Evolutionary conservation across 768 basidiomycete species (phyloP), one percentile per base, ranked within the genome.

Genomic region (Suillus discolor): DNA sequence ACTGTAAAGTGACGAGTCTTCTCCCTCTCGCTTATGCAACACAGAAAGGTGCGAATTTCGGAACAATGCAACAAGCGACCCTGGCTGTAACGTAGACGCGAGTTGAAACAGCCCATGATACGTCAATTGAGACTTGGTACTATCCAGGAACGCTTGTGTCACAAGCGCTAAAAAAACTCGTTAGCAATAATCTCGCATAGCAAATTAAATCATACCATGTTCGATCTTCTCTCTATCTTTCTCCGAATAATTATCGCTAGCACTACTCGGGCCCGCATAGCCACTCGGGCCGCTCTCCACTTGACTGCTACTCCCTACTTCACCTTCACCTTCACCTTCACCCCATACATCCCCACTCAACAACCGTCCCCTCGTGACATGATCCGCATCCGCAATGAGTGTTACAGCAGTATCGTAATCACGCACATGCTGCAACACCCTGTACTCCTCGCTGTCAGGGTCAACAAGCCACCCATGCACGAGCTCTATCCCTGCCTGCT

Each of bases 41-140:
- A 97, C 95, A 0, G 91, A 90, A 16, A 97, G 87, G 73, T 97
- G 96, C 0, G 93, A 94, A 76, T 88, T 94, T 62, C 96, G 88
- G 82, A 96, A 97, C 67, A 96, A 86, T 0, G 95, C 94, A n/a
- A 91, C 89, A 63, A 96, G 85, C 2, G 86, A 80, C 3, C 86
- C 83, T 0, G 82, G 80, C 16, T 76, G 63, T 39, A 86, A 72
- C 4, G 75, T 70, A 8, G 81, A 74, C 0, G 90, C 89, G 59
- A 96, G 87, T 42, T 89, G 85, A 75, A 96, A 95, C 41, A 96
- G 83, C 0, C 95, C 95, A 62, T 93, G 84, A 71, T 96, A 96
- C 0, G 94, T 96, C 63, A 97, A 76, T 72, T 97, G 96, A 2
- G 93, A 93, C 66, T 86, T 83, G 0, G 91, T 89, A 20, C 78